phyloP scores from a whole-genome alignment of 2,329 filamentous ascomycete species.

The Penicillium concentricum region DNA sequence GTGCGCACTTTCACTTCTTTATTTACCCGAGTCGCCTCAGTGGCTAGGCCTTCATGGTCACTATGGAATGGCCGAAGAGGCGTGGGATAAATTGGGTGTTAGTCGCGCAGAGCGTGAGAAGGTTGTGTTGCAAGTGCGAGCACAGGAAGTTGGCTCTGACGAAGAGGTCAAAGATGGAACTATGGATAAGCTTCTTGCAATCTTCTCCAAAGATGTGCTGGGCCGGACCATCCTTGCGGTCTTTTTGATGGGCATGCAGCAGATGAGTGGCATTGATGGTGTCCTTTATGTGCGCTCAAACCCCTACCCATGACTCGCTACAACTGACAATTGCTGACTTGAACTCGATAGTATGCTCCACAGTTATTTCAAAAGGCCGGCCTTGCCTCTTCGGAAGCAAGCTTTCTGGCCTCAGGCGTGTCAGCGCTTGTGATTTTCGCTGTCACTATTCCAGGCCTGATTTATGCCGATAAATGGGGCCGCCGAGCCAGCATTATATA shows the following conservation, averaged over 20 bases:
- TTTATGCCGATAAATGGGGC: conserved; percentile 59
- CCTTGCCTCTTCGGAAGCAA: conserved; percentile 52
- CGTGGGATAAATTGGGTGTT: conserved; percentile 47
- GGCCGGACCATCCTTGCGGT: conserved; percentile 53
- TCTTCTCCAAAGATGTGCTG: conserved; percentile 45
- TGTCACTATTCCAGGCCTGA: conserved; percentile 57
- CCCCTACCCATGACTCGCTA: not conserved
- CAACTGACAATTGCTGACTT: not conserved
- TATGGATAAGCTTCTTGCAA: conserved; percentile 27
- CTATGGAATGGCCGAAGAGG: conserved; percentile 46
- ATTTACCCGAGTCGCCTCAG: conserved; percentile 56
- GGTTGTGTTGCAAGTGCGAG: conserved; percentile 34
- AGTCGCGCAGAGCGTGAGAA: conserved; percentile 49
- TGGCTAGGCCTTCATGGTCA: conserved; percentile 56
- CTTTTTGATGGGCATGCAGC: conserved; percentile 60
- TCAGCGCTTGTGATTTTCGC: conserved; percentile 59
- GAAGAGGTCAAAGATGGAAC: conserved; percentile 1
- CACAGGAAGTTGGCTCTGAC: conserved; percentile 7
- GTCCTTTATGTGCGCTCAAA: conserved; percentile 53
- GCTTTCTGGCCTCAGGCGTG: conserved; percentile 62
- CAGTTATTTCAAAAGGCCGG: conserved; percentile 61
- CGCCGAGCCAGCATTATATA: conserved; percentile 55
- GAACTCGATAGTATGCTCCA: conserved; percentile 54
- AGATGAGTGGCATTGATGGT: conserved; percentile 63
- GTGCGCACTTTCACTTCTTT: conserved; percentile 37